phyloP scores from a whole-genome alignment of 148 eudicot genomes.

The Camellia granthamiana region DNA sequence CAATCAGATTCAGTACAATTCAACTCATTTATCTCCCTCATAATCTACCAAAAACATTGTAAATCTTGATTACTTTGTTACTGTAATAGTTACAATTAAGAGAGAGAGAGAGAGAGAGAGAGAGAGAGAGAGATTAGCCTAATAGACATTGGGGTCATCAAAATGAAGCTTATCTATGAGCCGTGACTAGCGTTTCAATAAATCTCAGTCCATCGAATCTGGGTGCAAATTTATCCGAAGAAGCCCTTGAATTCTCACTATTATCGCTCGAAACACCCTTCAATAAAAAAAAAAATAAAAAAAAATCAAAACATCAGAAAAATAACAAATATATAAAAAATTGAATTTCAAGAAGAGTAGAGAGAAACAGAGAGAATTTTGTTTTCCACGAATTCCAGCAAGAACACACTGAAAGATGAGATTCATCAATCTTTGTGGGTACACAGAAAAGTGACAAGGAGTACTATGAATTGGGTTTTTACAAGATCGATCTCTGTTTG shows the following conservation, averaged over 20 bases:
- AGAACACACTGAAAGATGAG: neutral
- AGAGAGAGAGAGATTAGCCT: too few relatives aligned
- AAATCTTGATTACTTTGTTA: neutral
- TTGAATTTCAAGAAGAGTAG: neutral
- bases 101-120: too few relatives aligned
- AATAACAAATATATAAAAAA: neutral
- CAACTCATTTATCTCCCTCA: neutral
- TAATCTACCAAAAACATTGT: neutral
- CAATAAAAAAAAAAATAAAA: neutral
- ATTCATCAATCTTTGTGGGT: neutral
- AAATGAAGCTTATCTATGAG: slow-evolving; percentile 17
- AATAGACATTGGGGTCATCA: neutral
- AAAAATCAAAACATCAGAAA: neutral
- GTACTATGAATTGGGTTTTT: neutral
- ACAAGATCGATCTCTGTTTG: neutral
- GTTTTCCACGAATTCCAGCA: too few relatives aligned
- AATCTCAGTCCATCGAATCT: slow-evolving; percentile 21
- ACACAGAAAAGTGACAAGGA: neutral
- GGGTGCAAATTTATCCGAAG: slow-evolving; percentile 13
- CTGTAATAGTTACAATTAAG: too few relatives aligned
- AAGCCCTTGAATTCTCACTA: neutral
- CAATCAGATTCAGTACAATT: neutral
- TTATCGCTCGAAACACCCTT: slow-evolving; percentile 7
- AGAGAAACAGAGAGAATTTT: neutral
- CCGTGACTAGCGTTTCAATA: slow-evolving; percentile 21